Evolutionary conservation across 805 yeast genomes (phyloP), one percentile per base, ranked within the genome.

Genomic region (Kodamaea leandrae): DNA sequence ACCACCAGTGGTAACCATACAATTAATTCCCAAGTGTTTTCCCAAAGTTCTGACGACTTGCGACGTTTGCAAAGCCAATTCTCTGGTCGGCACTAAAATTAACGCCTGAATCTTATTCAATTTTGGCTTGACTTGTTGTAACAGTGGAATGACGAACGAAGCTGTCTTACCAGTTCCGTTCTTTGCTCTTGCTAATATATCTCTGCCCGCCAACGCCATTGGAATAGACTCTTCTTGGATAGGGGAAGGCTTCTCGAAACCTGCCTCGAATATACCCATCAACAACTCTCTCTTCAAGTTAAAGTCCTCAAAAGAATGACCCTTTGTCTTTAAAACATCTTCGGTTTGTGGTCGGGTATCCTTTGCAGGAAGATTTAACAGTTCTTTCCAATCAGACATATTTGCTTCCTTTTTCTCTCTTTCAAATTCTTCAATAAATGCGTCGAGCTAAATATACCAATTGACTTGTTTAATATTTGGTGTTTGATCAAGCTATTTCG

Each of bases 81-180:
- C 99, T 77, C 99, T 86, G 10, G 99, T 93, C 54, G 99, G 99
- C 18, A 93, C 96, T 63, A 93, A 76, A 44, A 93, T 87, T 45
- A 93, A 77, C 6, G 96, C 93, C 66, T 93, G 99, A 53, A 89
- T 87, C 60, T 85, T 83, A 64, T 82, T 78, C 37, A 81, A 52
- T 57, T 87, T 85, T 24, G 97, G 90, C 64, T 90, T 86, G 46
- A 89, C 75, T 60, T 82, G 85, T 63, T 93, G 96, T 57, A 93
- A 74, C 20, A 95, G 78, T 38, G 99, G 99, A 51, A 93, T 91
- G 37, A 88, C 83, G 63, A 93, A 93, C 5, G 99, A 95, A 1
- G 98, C 99, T 6, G 99, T 93, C 62, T 93, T 93, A 56, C 99
- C 99, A 1, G 99, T 93, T 49, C 99, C 99, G 66, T 93, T 93